These are phyloP conservation scores for Pythium chondricola DNA, from an alignment of 352 stramenopile species.

Conservation along the genomic window DNA sequence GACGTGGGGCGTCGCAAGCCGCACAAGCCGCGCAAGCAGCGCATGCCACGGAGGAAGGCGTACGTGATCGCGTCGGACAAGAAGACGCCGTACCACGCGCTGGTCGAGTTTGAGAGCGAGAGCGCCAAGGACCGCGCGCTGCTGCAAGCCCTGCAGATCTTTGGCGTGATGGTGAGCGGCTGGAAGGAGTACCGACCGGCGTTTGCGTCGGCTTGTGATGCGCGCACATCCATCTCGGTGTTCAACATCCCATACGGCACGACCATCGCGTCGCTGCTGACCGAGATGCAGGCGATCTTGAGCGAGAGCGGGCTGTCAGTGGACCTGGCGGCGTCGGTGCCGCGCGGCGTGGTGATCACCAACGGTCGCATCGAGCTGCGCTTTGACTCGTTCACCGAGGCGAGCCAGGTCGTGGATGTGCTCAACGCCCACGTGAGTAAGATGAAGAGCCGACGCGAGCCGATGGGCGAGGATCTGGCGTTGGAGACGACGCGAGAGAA, in stretches of 20 bases:
- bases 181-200: constrained; percentile 80
- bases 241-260: constrained; percentile 78
- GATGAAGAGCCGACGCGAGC: constrained; percentile 49
- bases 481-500: constrained; percentile 28
- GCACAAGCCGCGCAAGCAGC: constrained; percentile 20
- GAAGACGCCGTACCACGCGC: constrained; percentile 60
- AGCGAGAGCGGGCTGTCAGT: constrained; percentile 34
- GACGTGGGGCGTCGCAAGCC: constrained; percentile 6
- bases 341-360: constrained; percentile 57
- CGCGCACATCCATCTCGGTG: constrained; percentile 52
- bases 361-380: constrained; percentile 71
- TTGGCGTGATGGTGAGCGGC: constrained; percentile 82
- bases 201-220: constrained; percentile 49
- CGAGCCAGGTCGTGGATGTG: constrained; percentile 65
- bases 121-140: constrained; percentile 43
- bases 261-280: constrained; percentile 45
- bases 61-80: constrained; percentile 74
- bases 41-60: constrained; percentile 41
- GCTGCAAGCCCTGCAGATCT: constrained; percentile 79
- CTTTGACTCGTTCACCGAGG: constrained; percentile 67
- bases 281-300: constrained; percentile 54
- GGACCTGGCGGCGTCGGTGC: constrained; percentile 45
- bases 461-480: constrained; percentile 34
- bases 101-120: constrained; percentile 69
- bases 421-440: constrained; percentile 40